Percentiles rank a stretch among this genome's conserved stretches.
Evolutionary conservation across 2,329 filamentous ascomycete species (phyloP).

Genomic region (Xylariaceae sp.): DNA sequence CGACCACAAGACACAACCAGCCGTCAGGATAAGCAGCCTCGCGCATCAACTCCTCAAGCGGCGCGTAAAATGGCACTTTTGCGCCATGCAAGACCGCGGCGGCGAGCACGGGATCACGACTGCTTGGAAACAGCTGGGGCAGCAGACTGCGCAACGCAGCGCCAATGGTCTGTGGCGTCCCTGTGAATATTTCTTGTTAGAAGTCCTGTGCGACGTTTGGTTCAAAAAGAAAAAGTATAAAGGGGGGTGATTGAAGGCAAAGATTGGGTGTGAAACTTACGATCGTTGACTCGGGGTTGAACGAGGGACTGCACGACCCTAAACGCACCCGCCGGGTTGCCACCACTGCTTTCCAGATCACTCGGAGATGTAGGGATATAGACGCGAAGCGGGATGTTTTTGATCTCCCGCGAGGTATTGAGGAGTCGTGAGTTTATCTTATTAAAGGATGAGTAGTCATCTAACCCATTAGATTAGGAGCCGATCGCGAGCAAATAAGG

Average conservation of each 20-base stretch:
- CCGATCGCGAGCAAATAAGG: not conserved
- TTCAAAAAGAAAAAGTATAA: not conserved
- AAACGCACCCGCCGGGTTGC: constrained; percentile 48
- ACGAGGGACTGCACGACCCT: constrained; percentile 74
- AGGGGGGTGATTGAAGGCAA: not conserved
- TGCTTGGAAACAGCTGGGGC: constrained; percentile 81
- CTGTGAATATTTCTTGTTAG: constrained; percentile 18
- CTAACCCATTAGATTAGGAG: constrained; percentile 36
- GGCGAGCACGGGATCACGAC: constrained; percentile 77
- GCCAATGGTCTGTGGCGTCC: constrained; percentile 57
- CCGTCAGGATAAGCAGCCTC: constrained; percentile 87
- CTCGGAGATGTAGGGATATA: constrained; percentile 66
- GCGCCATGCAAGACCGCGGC: constrained; percentile 83
- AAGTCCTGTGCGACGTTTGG: not conserved
- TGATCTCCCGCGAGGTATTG: constrained; percentile 67
- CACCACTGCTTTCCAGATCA: constrained; percentile 31
- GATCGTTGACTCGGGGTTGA: constrained; percentile 37
- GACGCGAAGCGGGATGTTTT: constrained; percentile 80
- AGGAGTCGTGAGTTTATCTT: constrained; percentile 74
- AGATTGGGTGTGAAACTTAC: constrained; percentile 31
- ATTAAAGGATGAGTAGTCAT: constrained; percentile 69
- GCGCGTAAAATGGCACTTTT: constrained; percentile 72
- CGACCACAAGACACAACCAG: constrained; percentile 79
- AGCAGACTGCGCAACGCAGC: constrained; percentile 70
- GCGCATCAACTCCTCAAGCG: constrained; percentile 76